Percentiles rank a stretch among this genome's conserved stretches.
Conservation (phyloP, 495 filamentous ascomycete genomes). For the Penicillium chermesinum region DNA sequence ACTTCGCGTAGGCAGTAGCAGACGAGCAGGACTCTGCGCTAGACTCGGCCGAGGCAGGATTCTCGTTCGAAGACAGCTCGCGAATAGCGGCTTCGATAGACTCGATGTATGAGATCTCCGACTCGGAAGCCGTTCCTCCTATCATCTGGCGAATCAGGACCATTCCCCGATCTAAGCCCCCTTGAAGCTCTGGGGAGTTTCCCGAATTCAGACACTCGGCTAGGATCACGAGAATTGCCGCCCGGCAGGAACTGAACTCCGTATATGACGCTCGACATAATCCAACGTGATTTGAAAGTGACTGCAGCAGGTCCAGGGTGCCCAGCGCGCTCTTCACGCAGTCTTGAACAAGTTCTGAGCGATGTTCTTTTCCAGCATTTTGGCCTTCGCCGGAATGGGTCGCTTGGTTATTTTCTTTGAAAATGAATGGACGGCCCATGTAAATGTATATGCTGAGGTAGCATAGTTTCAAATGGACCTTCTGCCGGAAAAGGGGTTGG, state of each 20-base stretch:
- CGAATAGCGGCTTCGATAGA: constrained; percentile 16
- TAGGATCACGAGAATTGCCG: constrained; percentile 44
- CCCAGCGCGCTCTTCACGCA: constrained; percentile 43
- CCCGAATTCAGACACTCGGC: constrained; percentile 36
- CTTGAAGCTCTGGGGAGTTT: constrained; percentile 9
- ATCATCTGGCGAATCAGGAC: constrained; percentile 17
- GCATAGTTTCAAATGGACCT: constrained; percentile 42
- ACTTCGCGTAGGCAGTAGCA: constrained; percentile 15
- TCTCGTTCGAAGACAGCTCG: constrained; percentile 3
- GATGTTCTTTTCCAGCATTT: constrained; percentile 21
- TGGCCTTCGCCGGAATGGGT: constrained; percentile 7
- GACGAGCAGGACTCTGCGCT: background rate
- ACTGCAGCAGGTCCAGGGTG: constrained; percentile 36
- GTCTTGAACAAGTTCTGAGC: constrained; percentile 35
- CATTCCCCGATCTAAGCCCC: constrained; percentile 14
- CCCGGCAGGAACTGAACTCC: constrained; percentile 45
- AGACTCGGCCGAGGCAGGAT: background rate
- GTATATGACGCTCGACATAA: constrained; percentile 45
- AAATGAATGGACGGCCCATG: constrained; percentile 43
- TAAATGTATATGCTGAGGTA: constrained; percentile 41
- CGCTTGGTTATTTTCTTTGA: constrained; percentile 26
- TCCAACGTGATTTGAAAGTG: constrained; percentile 36
- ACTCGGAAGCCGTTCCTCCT: constrained; percentile 15
- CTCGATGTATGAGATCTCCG: constrained; percentile 20
- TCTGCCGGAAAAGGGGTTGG: constrained; percentile 34